Evolutionary conservation across 176 grass and related monocot species (phyloP), one percentile per base, ranked within the genome.

Genomic region (Dendrocalamus sinicus): DNA sequence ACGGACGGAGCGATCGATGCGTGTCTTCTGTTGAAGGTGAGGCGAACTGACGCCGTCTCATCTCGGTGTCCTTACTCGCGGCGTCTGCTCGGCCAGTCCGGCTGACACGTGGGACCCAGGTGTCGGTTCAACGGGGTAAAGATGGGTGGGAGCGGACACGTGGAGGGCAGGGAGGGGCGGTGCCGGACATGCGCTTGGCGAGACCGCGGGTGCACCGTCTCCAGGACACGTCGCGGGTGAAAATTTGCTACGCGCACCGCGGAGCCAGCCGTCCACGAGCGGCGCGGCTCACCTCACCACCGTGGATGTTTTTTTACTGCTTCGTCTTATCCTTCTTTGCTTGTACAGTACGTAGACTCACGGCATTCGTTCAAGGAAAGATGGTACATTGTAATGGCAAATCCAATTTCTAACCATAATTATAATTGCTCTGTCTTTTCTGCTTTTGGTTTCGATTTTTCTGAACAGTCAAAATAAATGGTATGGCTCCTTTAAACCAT

Each of bases 11-110:
- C n/a, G 76, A 53, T 7, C 15, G 15, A n/a, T 8, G 9, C 55
- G 53, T 68, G 40, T 75, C 86, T 44, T 46, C 46, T 75, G 71
- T 44, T 46, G 45, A 2, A 13, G 59, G 59, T 2, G 59, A 52
- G 44, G 79, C 26, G 78, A 93, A 91, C 86, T 86, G 86, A 93
- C 86, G 82, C 73, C 85, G 87, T 90, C 65, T 81, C 69, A 28
- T 60, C 3, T 55, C 47, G 58, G 64, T 78, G 73, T 39, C 81
- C 54, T 53, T 70, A 17, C 39, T 80, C 60, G 46, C 46, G 11
- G 46, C 46, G 46, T 3, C 46, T 47, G 11, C 11, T 12, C 8
- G 22, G 4, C 4, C 6, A 8, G n/a, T 2, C 7, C 14, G 0
- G 0, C 83, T 70, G 83, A 65, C 69, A 55, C 26, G 62, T 70